phyloP scores from a whole-genome alignment of 2,329 filamentous ascomycete genomes.

The Neofusicoccum sp. region DNA sequence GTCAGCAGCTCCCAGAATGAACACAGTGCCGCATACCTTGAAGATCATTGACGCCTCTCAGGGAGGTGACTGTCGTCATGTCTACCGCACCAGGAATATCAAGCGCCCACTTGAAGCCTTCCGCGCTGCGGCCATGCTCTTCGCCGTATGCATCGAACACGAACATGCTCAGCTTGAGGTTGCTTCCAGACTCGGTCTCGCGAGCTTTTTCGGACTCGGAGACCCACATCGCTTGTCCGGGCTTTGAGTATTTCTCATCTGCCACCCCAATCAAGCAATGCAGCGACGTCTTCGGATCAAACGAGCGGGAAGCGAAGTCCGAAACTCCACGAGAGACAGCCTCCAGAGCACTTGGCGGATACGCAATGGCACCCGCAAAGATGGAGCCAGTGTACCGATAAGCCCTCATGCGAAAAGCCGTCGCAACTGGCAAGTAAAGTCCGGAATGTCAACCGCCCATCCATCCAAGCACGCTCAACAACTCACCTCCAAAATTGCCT shows the following conservation, averaged over 20 bases:
- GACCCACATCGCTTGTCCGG: conserved; percentile 11
- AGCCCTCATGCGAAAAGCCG: conserved; percentile 27
- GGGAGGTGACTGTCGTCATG: conserved; percentile 26
- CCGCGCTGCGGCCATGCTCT: conserved; percentile 31
- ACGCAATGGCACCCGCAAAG: conserved; percentile 25
- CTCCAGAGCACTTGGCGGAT: conserved; percentile 20
- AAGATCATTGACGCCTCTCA: conserved; percentile 30
- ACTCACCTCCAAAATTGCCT: conserved; percentile 35
- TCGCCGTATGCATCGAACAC: conserved; percentile 36
- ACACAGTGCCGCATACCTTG: conserved; percentile 19
- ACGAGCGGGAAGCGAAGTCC: conserved; percentile 26
- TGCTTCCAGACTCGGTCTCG: conserved; percentile 20
- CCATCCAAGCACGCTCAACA: conserved; percentile 17
- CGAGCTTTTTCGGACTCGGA: conserved; percentile 24
- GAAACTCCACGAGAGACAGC: conserved; percentile 28
- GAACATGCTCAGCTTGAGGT: conserved; percentile 27
- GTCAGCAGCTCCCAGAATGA: conserved; percentile 7
- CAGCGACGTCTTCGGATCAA: conserved; percentile 35
- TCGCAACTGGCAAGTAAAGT: conserved; percentile 21
- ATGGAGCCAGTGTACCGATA: conserved; percentile 16
- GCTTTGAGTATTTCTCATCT: conserved; percentile 26
- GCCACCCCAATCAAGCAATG: conserved; percentile 31
- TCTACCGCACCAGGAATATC: conserved; percentile 31
- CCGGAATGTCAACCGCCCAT: neutral
- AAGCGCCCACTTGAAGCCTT: conserved; percentile 34